Base-by-base conservation (phyloP, 2,329 filamentous ascomycete species). In the Monilinia laxa region DNA sequence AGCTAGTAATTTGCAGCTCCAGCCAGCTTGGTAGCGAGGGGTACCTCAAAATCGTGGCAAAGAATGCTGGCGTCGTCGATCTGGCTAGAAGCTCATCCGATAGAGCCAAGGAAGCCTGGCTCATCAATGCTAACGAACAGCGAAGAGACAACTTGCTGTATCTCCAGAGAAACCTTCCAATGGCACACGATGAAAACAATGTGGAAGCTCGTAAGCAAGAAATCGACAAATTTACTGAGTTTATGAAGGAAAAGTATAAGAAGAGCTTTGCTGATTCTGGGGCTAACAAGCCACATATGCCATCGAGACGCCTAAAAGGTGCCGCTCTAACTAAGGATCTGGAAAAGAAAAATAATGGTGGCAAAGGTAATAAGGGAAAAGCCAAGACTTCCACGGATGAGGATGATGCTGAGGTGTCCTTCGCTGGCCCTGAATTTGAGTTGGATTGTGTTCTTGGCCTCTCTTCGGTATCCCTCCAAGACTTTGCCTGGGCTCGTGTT, bases 81-180 rank as follows among this genome's bases (percentile, higher is more conserved):
- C 12, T 63, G 20, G 51, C 60, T 16, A 54, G 54, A 12, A 38
- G 14, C 12, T 31, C 57, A 28, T 23, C 20, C 18, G 57, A 59
- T 12, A 59, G 57, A 49, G 57, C 57, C 1, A 59, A 59, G 20
- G 42, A 49, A 59, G 42, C 42, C 14, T 59, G 57, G 57, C 49
- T 35, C 11, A 20, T 35, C 45, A 35, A 59, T 59, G 57, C 57
- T 16, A 45, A 35, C 11, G 11, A 16, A 35, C 25, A 59, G 42
- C 47, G 57, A 23, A 31, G 20, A 12, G 57, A 25, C 14, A 31
- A 16, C 20, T 35, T 59, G 42, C 12, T 31, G 2, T 10, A 23
- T 35, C 57, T 59, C 18, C 28, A 35, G 3, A 11, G 47, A 23
- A 11, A 12, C 1, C 57, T 59, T n/a, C 25, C 25, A 35, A 59